A percentile compares a stretch with the other conserved stretches of the same genome.
Conservation (phyloP, 2,329 filamentous ascomycete genomes). For the Cladophialophora chaetospira region DNA sequence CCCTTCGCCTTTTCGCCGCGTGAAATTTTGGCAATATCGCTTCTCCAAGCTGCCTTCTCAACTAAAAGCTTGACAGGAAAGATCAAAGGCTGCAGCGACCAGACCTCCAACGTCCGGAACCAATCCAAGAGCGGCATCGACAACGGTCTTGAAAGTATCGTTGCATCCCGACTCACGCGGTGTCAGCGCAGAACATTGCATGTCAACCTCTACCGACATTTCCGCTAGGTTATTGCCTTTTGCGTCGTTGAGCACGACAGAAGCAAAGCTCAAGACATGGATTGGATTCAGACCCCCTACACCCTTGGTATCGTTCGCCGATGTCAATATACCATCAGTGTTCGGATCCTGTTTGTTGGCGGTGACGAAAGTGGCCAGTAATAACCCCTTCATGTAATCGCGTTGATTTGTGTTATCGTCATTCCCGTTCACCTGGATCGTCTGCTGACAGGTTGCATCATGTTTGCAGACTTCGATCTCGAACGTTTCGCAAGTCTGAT, state of each 20-base stretch:
- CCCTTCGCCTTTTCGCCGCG: too few species aligned
- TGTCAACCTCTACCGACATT: background rate
- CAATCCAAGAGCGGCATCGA: background rate
- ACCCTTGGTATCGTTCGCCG: background rate
- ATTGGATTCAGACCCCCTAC: too few species aligned
- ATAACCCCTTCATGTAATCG: background rate
- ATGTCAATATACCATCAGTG: background rate
- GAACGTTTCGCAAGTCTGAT: background rate
- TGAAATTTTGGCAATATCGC: too few species aligned
- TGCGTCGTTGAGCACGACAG: background rate
- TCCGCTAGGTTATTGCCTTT: background rate
- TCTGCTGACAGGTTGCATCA: background rate
- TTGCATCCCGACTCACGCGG: background rate
- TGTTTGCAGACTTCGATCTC: background rate
- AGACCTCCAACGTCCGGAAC: background rate
- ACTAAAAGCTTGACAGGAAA: too few species aligned
- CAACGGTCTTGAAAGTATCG: background rate
- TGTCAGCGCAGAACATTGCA: background rate
- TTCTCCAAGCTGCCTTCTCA: too few species aligned
- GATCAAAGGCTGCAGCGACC: background rate
- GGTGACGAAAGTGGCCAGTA: background rate
- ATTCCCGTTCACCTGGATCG: background rate
- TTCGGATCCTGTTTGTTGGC: background rate
- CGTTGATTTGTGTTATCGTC: background rate
- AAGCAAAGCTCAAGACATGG: background rate